Percentiles rank a stretch among this genome's conserved stretches.
Conservation (phyloP, 805 yeast genomes). For the Schwanniomyces yamadae region DNA sequence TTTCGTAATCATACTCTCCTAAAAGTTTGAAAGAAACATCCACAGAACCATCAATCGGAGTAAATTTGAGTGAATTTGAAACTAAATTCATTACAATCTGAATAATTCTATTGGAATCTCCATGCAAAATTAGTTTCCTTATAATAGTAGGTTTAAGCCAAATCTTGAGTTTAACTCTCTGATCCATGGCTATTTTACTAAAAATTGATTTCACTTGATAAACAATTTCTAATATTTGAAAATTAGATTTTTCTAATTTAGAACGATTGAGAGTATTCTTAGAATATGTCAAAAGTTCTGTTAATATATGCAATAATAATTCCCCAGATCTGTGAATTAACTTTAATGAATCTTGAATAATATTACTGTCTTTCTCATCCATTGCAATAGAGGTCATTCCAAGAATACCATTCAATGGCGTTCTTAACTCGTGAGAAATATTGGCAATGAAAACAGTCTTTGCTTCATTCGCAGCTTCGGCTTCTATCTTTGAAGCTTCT, state of each 20-base stretch:
- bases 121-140: constrained; percentile 67
- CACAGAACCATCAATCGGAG: constrained; percentile 85
- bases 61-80: constrained; percentile 86
- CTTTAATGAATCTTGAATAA: constrained; percentile 72
- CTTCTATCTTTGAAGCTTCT: constrained; percentile 83
- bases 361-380: constrained; percentile 72
- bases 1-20: constrained; percentile 66
- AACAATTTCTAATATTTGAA: constrained; percentile 76
- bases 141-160: constrained; percentile 58
- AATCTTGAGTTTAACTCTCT: constrained; percentile 67
- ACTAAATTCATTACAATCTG: constrained; percentile 93
- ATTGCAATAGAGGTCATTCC: constrained; percentile 95
- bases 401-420: constrained; percentile 92
- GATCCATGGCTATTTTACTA: constrained; percentile 74
- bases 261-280: constrained; percentile 85
- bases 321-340: constrained; percentile 92
- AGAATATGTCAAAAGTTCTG: constrained; percentile 89
- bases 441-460: constrained; percentile 57
- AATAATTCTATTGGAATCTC: constrained; percentile 86
- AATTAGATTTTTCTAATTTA: constrained; percentile 78
- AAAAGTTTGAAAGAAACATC: constrained; percentile 58
- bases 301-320: constrained; percentile 78
- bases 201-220: constrained; percentile 85
- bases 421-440: constrained; percentile 66
- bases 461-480: constrained; percentile 95